Base-by-base conservation (phyloP, 305 asterid species). In the Fraxinus baroniana region DNA sequence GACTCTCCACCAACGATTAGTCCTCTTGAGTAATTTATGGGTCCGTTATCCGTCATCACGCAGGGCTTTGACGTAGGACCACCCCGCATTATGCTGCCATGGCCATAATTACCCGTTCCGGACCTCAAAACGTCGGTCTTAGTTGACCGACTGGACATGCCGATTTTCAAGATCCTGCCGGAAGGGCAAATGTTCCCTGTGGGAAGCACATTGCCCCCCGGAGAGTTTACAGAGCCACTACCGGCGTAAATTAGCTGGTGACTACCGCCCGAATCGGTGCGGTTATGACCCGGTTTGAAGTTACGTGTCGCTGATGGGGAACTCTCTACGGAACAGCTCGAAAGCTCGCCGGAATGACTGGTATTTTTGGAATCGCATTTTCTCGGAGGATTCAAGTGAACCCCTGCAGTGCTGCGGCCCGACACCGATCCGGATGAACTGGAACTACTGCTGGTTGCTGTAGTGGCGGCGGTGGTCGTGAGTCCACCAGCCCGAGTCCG, bases 21-120 rank as follows among this genome's bases (percentile, higher is more conserved):
- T 6, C 91, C 91, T 71, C 89, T 88, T 17, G 87, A 55, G 78
- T 79, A 87, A 72, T 74, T 74, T 17, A 79, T 10, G 3, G 85
- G 28, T 64, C 72, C 13, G 13, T 4, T 18, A 7, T 22, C 52
- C n/a, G 73, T 85, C 8, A 1, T 52, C 62, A 52, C 62, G 5
- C 62, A 4, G 8, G 89, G 71, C 62, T 89, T 92, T 2, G 86
- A 76, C 7, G 82, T 84, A 15, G 77, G 35, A 17, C 93, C 93
- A 1, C 94, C 93, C 52, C 97, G 92, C 87, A 95, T 89, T 87
- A 95, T 92, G 85, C 98, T 95, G 7, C 98, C 99, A 15, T 94
- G 97, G 77, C 99, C 99, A 77, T 95, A 95, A 82, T 91, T 88
- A 18, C 77, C 94, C 3, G 85, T 78, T 2, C 98, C 95, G 4